Conservation (phyloP, 2,329 filamentous ascomycete genomes). For the Pseudopithomyces maydicus region DNA sequence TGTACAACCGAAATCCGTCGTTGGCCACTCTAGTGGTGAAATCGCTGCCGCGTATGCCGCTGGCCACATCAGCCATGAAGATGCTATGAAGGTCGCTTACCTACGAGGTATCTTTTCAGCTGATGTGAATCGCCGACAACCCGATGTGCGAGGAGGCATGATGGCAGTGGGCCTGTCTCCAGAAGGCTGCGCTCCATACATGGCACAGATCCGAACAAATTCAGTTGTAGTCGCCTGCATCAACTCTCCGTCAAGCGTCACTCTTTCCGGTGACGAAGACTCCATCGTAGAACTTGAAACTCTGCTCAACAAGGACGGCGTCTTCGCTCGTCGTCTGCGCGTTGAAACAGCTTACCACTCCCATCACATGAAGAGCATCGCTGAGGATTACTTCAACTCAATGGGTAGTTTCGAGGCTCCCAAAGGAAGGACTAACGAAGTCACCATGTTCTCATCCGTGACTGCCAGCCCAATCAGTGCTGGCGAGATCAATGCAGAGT, state of each 20-base stretch:
- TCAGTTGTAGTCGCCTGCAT: conserved; percentile 16
- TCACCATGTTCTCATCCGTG: conserved; percentile 9
- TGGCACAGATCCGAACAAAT: too few species aligned
- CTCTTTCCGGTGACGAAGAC: conserved; percentile 48
- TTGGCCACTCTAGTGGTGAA: conserved; percentile 25
- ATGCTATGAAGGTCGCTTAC: conserved; percentile 13
- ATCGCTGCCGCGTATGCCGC: conserved; percentile 16
- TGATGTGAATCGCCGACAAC: not conserved
- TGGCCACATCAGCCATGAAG: not conserved
- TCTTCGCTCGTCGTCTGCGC: conserved; percentile 45
- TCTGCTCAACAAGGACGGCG: conserved; percentile 36
- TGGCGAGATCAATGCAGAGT: conserved; percentile 34
- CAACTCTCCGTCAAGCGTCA: conserved; percentile 48
- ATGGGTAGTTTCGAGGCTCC: conserved; percentile 17
- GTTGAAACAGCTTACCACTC: conserved; percentile 52
- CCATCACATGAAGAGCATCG: conserved; percentile 43
- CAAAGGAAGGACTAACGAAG: not conserved
- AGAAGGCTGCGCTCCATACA: not conserved
- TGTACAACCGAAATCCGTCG: conserved; percentile 7
- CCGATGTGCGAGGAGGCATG: not conserved
- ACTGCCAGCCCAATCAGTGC: not conserved
- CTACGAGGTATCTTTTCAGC: conserved; percentile 6
- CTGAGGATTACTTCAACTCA: conserved; percentile 24
- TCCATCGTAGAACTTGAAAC: conserved; percentile 38
- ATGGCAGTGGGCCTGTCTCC: not conserved